A percentile compares a stretch with the other conserved stretches of the same genome.
These are phyloP conservation scores for Saccharum officinarum DNA, from an alignment of 176 grass and related monocot genomes.

Conservation along the genomic window DNA sequence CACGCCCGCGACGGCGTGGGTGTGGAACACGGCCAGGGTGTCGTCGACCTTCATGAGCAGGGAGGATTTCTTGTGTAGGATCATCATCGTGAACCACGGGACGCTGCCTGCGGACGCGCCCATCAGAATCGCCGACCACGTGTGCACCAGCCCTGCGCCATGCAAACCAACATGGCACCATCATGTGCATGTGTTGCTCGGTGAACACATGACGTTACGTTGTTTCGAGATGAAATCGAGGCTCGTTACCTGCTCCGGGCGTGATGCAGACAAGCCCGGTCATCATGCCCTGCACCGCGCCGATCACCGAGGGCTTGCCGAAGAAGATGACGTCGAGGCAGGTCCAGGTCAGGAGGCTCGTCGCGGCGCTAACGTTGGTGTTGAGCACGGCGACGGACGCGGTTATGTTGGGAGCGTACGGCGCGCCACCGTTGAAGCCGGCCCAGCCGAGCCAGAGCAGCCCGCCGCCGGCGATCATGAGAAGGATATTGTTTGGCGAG, in stretches of 20 bases:
- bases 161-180: neutral
- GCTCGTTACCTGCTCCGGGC: constrained; percentile 55
- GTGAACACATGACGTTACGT: neutral
- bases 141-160: constrained; percentile 63
- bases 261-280: constrained; percentile 80
- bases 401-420: constrained; percentile 53
- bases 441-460: constrained; percentile 82
- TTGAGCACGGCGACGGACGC: constrained; percentile 71
- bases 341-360: constrained; percentile 80
- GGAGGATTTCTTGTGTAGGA: constrained; percentile 63
- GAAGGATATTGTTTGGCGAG: constrained; percentile 69
- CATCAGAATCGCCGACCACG: constrained; percentile 82
- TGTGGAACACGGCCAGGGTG: constrained; percentile 80
- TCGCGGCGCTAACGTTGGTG: constrained; percentile 67
- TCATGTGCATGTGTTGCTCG: neutral
- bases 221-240: no score
- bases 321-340: constrained; percentile 78
- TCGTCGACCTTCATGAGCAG: constrained; percentile 76
- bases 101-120: constrained; percentile 52
- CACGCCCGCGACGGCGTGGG: constrained; percentile 62
- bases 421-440: constrained; percentile 76
- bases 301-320: constrained; percentile 74
- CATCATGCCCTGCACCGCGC: constrained; percentile 84
- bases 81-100: constrained; percentile 81
- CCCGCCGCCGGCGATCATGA: constrained; percentile 72